Conservation (phyloP, 2,329 filamentous ascomycete genomes). For the Thielaviopsis musarum region DNA sequence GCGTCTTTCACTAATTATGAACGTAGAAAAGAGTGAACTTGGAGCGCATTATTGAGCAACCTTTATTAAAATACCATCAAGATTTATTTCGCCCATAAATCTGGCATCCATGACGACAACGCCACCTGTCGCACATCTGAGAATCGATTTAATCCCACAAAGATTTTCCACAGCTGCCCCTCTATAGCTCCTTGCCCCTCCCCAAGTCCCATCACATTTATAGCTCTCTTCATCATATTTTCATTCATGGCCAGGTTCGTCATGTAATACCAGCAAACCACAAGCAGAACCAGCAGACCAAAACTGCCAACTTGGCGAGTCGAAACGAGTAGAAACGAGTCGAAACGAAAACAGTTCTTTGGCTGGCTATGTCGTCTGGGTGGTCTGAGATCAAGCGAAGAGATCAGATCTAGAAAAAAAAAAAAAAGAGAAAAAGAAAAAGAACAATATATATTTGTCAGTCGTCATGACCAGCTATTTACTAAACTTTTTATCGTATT, state of each 20-base stretch:
- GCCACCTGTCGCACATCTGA: background rate
- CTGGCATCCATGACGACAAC: background rate
- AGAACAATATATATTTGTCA: background rate
- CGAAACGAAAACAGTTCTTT: background rate
- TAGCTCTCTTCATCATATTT: background rate
- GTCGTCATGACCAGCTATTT: background rate
- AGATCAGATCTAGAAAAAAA: background rate
- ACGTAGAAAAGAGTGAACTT: no score
- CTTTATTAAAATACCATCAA: no score
- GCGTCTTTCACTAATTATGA: no score
- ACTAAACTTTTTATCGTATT: background rate
- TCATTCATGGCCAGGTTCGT: background rate
- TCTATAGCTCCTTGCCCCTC: background rate
- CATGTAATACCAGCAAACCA: background rate
- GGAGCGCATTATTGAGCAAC: no score
- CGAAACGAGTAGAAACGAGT: background rate
- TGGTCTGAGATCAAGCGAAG: background rate
- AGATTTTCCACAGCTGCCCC: background rate
- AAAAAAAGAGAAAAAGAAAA: background rate
- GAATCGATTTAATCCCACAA: background rate
- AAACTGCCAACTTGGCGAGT: background rate
- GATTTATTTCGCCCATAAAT: no score
- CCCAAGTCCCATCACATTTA: background rate
- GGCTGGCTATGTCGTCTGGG: background rate
- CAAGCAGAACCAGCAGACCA: background rate